Conservation (phyloP, 2,329 filamentous ascomycete genomes). For the Penicillium frequentans region DNA sequence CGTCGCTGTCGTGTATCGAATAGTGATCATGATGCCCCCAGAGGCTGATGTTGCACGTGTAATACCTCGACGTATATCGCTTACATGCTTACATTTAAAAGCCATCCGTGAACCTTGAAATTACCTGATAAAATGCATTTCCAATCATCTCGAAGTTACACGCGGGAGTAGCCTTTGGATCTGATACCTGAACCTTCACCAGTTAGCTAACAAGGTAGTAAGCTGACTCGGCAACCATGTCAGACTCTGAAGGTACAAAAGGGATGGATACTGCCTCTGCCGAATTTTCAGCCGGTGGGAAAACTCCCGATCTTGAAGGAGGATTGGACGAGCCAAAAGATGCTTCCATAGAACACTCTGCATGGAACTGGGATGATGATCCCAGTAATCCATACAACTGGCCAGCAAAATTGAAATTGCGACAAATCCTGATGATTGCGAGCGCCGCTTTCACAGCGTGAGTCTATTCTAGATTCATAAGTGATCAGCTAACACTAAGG, state of each 20-base stretch:
- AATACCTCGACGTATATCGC: no score
- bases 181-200: not conserved
- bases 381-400: conserved; percentile 20
- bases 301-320: not conserved
- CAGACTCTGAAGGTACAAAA: not conserved
- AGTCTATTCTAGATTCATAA: not conserved
- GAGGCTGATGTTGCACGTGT: no score
- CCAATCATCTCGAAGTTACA: not conserved
- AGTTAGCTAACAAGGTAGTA: not conserved
- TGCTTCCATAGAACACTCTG: not conserved
- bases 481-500: not conserved
- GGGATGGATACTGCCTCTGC: not conserved
- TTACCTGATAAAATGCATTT: no score
- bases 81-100: no score
- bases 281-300: not conserved
- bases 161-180: not conserved
- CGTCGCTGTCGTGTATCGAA: not conserved
- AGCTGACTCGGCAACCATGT: not conserved
- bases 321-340: not conserved
- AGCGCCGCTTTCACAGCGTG: conserved; percentile 18
- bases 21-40: not conserved
- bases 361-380: conserved; percentile 8
- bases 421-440: conserved; percentile 15
- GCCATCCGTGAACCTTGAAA: no score
- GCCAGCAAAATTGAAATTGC: conserved; percentile 6